Base-by-base conservation (phyloP, 805 yeast genomes). In the Isabelozyma gotoi region DNA sequence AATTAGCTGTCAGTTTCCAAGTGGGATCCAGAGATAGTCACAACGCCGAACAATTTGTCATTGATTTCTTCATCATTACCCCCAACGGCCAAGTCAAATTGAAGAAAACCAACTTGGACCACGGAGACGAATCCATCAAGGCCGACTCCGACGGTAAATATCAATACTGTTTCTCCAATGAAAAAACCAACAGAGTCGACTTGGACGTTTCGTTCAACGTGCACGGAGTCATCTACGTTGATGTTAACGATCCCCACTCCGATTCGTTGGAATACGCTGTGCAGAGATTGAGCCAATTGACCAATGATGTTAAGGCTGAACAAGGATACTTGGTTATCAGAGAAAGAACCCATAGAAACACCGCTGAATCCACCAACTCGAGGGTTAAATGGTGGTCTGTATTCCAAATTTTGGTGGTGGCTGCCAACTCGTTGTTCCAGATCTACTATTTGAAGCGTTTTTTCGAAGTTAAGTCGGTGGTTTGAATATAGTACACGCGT, bases 351-450 rank as follows among this genome's bases (percentile, higher is more conserved):
- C 99, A 92, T 67, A 86, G 99, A 80, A 94, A 92, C 71, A 92
- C 99, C 7, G 98, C 99, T 5, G 99, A 92, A 71, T 87, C 96
- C 18, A 92, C 99, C 37, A 92, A 92, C 68, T 85, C 94, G 43
- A 82, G 99, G 59, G 98, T 92, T 52, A 92, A 92, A 68, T 94
- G 96, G 88, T 92, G 99, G 99, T 88, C 96, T 19, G 76, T 88
- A 24, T 85, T 91, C 77, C 99, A 92, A 73, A 74, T 94, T 50
- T 57, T 83, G 41, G 91, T 94, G 43, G 97, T 92, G 37, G 85
- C 85, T 14, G 79, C 77, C 48, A 94, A 90, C 73, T 88, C 96
- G 19, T 55, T 91, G 44, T 94, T 94, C 81, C 99, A 92, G 71
- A 90, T 92, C 49, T 86, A 87, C 70, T 92, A 91, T 72, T 78